Evolutionary conservation across 2,329 filamentous ascomycete genomes (phyloP).

Genomic region (Pseudocercospora eumusae): DNA sequence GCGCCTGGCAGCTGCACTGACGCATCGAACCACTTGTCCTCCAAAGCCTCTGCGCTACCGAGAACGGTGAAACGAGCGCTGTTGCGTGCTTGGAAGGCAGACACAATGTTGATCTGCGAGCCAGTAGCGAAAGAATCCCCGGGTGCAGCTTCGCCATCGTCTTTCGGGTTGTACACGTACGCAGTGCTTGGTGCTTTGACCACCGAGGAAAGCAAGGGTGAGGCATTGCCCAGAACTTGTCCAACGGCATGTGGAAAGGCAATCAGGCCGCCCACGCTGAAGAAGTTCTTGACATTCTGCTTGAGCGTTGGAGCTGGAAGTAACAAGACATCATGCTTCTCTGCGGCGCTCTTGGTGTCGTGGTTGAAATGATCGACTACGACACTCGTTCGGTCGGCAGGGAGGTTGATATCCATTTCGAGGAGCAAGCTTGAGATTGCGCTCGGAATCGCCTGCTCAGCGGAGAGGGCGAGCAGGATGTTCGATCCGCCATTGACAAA

Average conservation of each 20-base stretch:
- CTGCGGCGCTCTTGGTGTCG: constrained; percentile 71
- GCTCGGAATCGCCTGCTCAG: constrained; percentile 67
- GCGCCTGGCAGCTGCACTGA: constrained; percentile 62
- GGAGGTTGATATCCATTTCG: constrained; percentile 87
- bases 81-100: constrained; percentile 86
- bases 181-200: constrained; percentile 79
- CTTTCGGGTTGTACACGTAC: constrained; percentile 93
- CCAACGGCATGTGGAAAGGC: constrained; percentile 81
- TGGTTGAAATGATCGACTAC: constrained; percentile 97
- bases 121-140: constrained; percentile 87
- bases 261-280: constrained; percentile 67
- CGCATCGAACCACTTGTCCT: constrained; percentile 85
- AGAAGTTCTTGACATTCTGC: constrained; percentile 73
- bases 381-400: constrained; percentile 77
- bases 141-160: constrained; percentile 63
- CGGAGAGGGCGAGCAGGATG: constrained; percentile 80
- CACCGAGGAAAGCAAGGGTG: constrained; percentile 76
- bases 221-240: constrained; percentile 74
- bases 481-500: constrained; percentile 93
- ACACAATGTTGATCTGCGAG: constrained; percentile 77
- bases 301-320: constrained; percentile 69
- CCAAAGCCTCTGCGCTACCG: constrained; percentile 81
- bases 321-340: constrained; percentile 86
- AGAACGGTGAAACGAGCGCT: constrained; percentile 85
- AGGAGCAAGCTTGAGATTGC: constrained; percentile 76